Conservation (phyloP, 495 filamentous ascomycete genomes). For the Xylona heveae region DNA sequence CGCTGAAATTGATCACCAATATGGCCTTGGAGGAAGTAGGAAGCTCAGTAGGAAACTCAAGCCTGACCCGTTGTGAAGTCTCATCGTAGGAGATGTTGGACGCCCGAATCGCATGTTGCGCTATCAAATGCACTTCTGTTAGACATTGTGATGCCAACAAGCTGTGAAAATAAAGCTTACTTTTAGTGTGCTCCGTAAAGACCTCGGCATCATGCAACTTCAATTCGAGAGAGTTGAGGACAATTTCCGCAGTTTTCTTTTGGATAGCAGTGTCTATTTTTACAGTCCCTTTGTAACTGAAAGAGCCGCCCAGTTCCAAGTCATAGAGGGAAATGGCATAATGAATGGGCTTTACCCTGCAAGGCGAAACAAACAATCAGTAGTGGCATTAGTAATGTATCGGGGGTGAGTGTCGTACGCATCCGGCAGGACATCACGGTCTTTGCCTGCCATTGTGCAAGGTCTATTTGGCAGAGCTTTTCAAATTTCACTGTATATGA, state of each 20-base stretch:
- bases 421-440: conserved; percentile 31
- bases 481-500: no score
- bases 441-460: no score
- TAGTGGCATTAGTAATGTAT: background rate
- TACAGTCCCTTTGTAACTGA: conserved; percentile 68
- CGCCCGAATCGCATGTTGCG: conserved; percentile 23
- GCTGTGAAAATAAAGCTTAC: background rate
- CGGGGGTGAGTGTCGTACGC: conserved; percentile 16
- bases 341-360: conserved; percentile 57
- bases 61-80: conserved; percentile 53
- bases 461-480: no score
- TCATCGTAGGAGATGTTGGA: conserved; percentile 55
- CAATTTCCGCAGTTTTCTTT: conserved; percentile 43
- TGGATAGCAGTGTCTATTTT: conserved; percentile 38
- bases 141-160: background rate
- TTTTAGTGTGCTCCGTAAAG: conserved; percentile 22
- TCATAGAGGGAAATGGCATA: conserved; percentile 69
- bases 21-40: conserved; percentile 34
- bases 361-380: conserved; percentile 8
- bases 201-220: conserved; percentile 31
- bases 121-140: background rate
- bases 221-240: conserved; percentile 50
- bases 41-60: conserved; percentile 49
- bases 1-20: conserved; percentile 57
- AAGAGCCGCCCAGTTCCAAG: conserved; percentile 47